Evolutionary conservation across 768 basidiomycete genomes (phyloP), one percentile per base, ranked within the genome.

Genomic region (Leccinum sublutescens): DNA sequence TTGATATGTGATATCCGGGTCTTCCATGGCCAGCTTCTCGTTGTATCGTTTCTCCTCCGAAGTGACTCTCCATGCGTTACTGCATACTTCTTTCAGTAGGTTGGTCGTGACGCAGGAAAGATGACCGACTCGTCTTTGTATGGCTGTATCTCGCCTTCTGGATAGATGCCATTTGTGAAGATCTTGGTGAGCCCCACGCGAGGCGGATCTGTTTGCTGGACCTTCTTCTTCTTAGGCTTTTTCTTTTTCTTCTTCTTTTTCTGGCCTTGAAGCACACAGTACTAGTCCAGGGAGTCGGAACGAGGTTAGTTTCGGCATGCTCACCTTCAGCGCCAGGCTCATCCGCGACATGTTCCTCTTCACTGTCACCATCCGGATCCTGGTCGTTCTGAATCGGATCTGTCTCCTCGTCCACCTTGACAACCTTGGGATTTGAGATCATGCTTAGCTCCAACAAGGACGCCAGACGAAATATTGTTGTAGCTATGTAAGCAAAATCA

Each of bases 211-310:
- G 83, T 84, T 77, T 98, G 95, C 67, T 85, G 83, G 10, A 71
- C 60, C 75, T 85, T 89, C 76, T 91, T 95, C 79, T 89, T 87
- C 77, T 94, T 94, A 59, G 89, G 77, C 73, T 93, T 95, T 75
- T 93, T 96, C 76, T 95, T 93, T 72, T 95, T 98, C 79, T 96
- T 96, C 75, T 93, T 95, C 72, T 86, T 89, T 71, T 89, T 90
- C 55, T 86, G 85, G 21, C 80, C 85, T 79, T 64, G 33, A 34
- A 34, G 33, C 36, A 5, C 27, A 33, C 52, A 33, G 29, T 29
- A 29, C 29, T 29, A 29, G 50, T 59, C 34, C 29, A 57, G 34
- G 31, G 27, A 34, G 54, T 38, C 23, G 43, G 27, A 43, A 43
- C 14, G 25, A 14, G 17, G 48, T 12, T 27, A 12, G 15, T 19